Evolutionary conservation across 1,139 yeast species (phyloP).

Genomic region (Scheffersomyces lignicola): DNA sequence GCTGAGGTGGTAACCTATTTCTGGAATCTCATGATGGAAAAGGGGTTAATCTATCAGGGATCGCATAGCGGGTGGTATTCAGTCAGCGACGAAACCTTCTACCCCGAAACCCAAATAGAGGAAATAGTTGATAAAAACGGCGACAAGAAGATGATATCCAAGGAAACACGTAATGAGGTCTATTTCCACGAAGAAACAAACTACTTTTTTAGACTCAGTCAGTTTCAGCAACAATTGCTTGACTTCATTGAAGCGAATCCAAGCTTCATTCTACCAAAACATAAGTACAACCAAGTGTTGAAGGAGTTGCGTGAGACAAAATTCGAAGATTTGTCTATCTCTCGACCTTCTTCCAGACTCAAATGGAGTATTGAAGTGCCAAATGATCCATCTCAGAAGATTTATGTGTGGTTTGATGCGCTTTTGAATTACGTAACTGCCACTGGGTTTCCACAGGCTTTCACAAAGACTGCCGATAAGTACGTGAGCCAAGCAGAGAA

Average conservation of each 20-base stretch:
- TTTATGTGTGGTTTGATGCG: slow-evolving; percentile 98
- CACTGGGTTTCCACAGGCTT: slow-evolving; percentile 55
- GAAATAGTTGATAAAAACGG: slow-evolving; percentile 42
- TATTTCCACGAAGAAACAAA: slow-evolving; percentile 76
- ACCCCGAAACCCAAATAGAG: slow-evolving; percentile 76
- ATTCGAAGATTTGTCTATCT: slow-evolving; percentile 73
- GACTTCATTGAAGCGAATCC: slow-evolving; percentile 48
- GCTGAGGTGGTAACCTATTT: slow-evolving; percentile 58
- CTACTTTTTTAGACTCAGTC: slow-evolving; percentile 77
- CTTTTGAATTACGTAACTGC: slow-evolving; percentile 80
- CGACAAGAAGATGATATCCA: slow-evolving; percentile 46
- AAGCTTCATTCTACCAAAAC: slow-evolving; percentile 62
- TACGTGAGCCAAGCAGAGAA: slow-evolving; percentile 14
- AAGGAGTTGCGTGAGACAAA: slow-evolving; percentile 51
- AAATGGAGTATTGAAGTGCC: slow-evolving; percentile 95
- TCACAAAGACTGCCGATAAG: slow-evolving; percentile 9
- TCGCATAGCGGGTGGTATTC: slow-evolving; percentile 94
- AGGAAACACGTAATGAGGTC: slow-evolving; percentile 78
- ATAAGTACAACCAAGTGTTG: slow-evolving; percentile 56
- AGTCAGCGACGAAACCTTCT: slow-evolving; percentile 90
- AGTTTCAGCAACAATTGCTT: slow-evolving; percentile 57
- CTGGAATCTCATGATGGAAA: slow-evolving; percentile 63
- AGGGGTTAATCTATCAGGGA: slow-evolving; percentile 77
- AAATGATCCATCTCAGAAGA: slow-evolving; percentile 68
- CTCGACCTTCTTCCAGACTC: slow-evolving; percentile 76